Percentiles rank a stretch among this genome's conserved stretches.
Conservation (phyloP, 2,329 filamentous ascomycete genomes). For the Arthroderma sp. region DNA sequence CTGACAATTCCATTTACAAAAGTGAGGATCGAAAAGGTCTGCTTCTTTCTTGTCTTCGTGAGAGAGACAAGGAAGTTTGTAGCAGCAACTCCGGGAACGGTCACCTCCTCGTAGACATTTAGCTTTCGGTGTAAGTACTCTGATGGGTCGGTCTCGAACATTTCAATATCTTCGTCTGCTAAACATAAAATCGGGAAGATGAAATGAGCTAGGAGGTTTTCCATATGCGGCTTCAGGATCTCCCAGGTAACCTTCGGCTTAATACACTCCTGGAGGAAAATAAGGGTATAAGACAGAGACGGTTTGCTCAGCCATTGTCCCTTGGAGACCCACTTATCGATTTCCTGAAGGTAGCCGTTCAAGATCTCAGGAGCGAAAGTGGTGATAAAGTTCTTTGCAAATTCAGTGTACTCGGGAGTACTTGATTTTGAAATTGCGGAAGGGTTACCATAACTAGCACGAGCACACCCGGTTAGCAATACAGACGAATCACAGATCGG, state of each 20-base stretch:
- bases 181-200: constrained; percentile 93
- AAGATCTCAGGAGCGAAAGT: constrained; percentile 93
- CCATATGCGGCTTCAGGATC: constrained; percentile 83
- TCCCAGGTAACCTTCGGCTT: constrained; percentile 96
- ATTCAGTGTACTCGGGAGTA: constrained; percentile 62
- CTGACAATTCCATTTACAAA: constrained; percentile 95
- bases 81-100: constrained; percentile 84
- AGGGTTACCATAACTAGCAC: constrained; percentile 73
- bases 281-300: constrained; percentile 81
- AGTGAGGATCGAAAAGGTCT: constrained; percentile 85
- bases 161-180: constrained; percentile 78
- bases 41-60: constrained; percentile 87
- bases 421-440: constrained; percentile 60
- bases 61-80: constrained; percentile 93
- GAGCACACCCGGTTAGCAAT: background rate
- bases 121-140: constrained; percentile 96
- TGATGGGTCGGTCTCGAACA: constrained; percentile 87
- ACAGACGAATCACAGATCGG: background rate
- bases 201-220: constrained; percentile 84
- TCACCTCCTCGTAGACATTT: constrained; percentile 96
- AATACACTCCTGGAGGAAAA: constrained; percentile 94
- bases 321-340: constrained; percentile 96
- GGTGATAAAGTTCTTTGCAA: constrained; percentile 79
- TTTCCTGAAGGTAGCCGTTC: constrained; percentile 84
- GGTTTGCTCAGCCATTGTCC: constrained; percentile 89